Percentiles rank a stretch among this genome's conserved stretches.
Evolutionary conservation across 2,329 filamentous ascomycete species (phyloP).

Genomic region (Aspergillus tubingensis): DNA sequence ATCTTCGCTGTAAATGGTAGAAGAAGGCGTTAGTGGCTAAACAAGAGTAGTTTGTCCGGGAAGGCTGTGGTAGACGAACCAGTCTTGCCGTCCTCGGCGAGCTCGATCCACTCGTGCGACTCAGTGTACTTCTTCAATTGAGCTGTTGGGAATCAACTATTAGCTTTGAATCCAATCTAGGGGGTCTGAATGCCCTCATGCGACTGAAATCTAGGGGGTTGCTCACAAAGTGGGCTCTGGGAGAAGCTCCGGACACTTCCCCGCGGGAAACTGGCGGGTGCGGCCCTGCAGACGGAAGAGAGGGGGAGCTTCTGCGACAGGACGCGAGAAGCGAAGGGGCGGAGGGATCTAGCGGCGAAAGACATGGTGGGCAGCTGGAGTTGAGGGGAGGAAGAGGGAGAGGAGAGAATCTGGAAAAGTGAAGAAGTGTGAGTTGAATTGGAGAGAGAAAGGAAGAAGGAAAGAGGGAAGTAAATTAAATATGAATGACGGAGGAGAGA

Average conservation of each 20-base stretch:
- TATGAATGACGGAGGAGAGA: slow-evolving; percentile 30
- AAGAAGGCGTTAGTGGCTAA: neutral
- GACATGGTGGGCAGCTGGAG: slow-evolving; percentile 35
- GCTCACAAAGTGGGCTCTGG: slow-evolving; percentile 43
- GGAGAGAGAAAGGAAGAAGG: slow-evolving; percentile 14
- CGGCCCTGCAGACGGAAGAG: slow-evolving; percentile 32
- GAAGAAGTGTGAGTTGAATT: neutral
- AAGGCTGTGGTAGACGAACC: slow-evolving; percentile 48
- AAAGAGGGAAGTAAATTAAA: slow-evolving; percentile 16
- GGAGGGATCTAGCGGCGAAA: slow-evolving; percentile 37
- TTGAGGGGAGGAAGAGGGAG: slow-evolving; percentile 10
- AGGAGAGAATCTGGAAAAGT: neutral
- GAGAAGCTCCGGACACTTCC: slow-evolving; percentile 45
- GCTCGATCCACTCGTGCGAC: slow-evolving; percentile 97
- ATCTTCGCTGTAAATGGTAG: slow-evolving; percentile 55
- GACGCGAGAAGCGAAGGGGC: slow-evolving; percentile 40
- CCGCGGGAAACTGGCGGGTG: slow-evolving; percentile 45
- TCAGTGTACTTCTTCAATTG: slow-evolving; percentile 81
- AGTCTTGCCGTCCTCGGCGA: slow-evolving; percentile 77
- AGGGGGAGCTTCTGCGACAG: slow-evolving; percentile 41
- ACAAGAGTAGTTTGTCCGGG: neutral
- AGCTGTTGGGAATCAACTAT: slow-evolving; percentile 29
- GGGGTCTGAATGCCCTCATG: slow-evolving; percentile 2
- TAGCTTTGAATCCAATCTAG: neutral
- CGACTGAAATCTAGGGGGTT: slow-evolving; percentile 6